These are phyloP conservation scores for Gynostemma pentaphyllum DNA, from an alignment of 306 rosid species.

Conservation along the genomic window DNA sequence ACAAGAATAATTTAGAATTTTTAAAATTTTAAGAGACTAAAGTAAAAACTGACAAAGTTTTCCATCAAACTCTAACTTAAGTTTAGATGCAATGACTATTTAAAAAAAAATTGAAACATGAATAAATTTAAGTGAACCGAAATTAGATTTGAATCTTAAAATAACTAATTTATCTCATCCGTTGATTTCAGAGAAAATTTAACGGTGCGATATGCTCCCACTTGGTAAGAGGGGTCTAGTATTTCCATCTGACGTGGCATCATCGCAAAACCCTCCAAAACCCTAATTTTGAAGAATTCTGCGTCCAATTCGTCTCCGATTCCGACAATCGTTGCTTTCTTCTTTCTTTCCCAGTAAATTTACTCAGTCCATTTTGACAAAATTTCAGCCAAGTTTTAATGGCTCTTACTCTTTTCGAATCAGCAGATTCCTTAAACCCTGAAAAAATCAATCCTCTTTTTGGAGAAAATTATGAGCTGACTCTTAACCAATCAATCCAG, in stretches of 20 bases:
- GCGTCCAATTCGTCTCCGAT: neutral
- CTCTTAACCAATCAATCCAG: slow-evolving; percentile 34
- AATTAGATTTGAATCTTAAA: too few species aligned
- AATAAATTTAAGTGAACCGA: too few species aligned
- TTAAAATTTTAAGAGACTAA: too few species aligned
- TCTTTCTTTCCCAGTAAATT: neutral
- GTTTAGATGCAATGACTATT: too few species aligned
- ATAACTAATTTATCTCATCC: neutral
- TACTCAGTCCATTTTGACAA: neutral
- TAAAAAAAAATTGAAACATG: too few species aligned
- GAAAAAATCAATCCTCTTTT: slow-evolving; percentile 10
- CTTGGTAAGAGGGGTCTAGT: neutral
- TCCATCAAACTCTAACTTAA: too few species aligned
- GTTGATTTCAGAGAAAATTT: neutral
- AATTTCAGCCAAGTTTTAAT: slow-evolving; percentile 10
- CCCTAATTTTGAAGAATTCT: neutral
- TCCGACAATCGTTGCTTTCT: too few species aligned
- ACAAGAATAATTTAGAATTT: too few species aligned
- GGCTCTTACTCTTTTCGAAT: slow-evolving; percentile 19
- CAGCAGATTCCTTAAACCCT: slow-evolving; percentile 8
- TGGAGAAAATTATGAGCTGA: slow-evolving; percentile 32
- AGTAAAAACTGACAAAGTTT: too few species aligned
- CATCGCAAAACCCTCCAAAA: neutral
- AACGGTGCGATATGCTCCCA: neutral
- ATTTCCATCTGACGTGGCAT: neutral